phyloP scores from a whole-genome alignment of 345 rosid genomes.

The Camelina sativa region DNA sequence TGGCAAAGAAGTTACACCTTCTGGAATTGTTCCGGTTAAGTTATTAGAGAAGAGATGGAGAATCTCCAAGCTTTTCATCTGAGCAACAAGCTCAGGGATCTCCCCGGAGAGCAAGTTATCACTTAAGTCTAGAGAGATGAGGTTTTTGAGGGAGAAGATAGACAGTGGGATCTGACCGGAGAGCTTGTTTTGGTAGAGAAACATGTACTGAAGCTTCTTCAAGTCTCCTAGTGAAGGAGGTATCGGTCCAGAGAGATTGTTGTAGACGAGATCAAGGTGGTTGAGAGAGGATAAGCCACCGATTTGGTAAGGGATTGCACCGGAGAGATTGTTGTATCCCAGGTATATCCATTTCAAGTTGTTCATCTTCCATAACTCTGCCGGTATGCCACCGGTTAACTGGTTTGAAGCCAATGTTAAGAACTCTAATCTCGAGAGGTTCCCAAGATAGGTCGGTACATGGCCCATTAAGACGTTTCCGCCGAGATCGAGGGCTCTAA shows the following conservation, averaged over 20 bases:
- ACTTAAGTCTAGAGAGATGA: slow-evolving; percentile 81
- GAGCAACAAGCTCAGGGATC: slow-evolving; percentile 60
- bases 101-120: slow-evolving; percentile 77
- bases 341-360: slow-evolving; percentile 80
- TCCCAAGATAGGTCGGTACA: slow-evolving; percentile 58
- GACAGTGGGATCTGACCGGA: slow-evolving; percentile 62
- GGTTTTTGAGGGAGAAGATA: slow-evolving; percentile 54
- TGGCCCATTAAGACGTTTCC: slow-evolving; percentile 72
- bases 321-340: slow-evolving; percentile 87
- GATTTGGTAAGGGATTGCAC: slow-evolving; percentile 69
- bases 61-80: slow-evolving; percentile 67
- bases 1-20: slow-evolving; percentile 62
- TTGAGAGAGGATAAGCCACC: slow-evolving; percentile 57
- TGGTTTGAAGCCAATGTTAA: slow-evolving; percentile 86
- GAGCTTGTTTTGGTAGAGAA: slow-evolving; percentile 82
- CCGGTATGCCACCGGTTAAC: slow-evolving; percentile 63
- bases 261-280: slow-evolving; percentile 91
- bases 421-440: slow-evolving; percentile 57
- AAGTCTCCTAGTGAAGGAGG: slow-evolving; percentile 72
- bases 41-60: slow-evolving; percentile 89
- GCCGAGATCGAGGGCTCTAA: slow-evolving; percentile 76
- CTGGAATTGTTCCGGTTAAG: slow-evolving; percentile 67
- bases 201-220: slow-evolving; percentile 59
- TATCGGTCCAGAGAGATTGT: slow-evolving; percentile 75
- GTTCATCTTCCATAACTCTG: slow-evolving; percentile 54